Conservation (phyloP, 805 yeast genomes). For the Hyphopichia homilentoma region DNA sequence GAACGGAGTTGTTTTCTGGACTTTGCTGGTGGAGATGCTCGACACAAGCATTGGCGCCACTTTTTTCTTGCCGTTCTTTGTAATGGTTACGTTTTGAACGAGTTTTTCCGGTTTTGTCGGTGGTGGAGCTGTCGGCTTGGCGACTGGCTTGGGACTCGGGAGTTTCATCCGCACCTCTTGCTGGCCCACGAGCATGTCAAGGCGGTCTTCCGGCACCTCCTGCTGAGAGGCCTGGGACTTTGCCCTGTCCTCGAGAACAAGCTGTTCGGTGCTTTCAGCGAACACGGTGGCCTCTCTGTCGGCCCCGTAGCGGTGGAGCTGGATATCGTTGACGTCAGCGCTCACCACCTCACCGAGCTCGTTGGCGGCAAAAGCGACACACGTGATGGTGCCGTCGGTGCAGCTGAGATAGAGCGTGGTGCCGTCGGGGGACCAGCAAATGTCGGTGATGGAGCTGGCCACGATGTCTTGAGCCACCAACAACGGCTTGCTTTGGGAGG, state of each 20-base stretch:
- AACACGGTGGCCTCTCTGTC: constrained; percentile 79
- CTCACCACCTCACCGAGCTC: constrained; percentile 68
- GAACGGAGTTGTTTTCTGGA: constrained; percentile 9
- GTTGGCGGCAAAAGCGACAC: constrained; percentile 55
- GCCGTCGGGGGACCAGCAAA: constrained; percentile 88
- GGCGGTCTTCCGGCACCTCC: neutral
- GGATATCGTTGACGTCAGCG: constrained; percentile 59
- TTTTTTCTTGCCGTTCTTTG: constrained; percentile 74
- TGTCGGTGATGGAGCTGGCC: constrained; percentile 77
- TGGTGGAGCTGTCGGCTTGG: constrained; percentile 1
- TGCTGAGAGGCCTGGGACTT: constrained; percentile 14
- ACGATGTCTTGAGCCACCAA: constrained; percentile 75
- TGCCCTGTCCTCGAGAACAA: constrained; percentile 66
- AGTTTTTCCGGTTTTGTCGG: constrained; percentile 11
- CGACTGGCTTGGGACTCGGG: neutral
- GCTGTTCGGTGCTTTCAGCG: constrained; percentile 83
- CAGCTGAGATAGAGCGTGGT: constrained; percentile 69
- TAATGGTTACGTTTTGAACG: constrained; percentile 51
- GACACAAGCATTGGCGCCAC: constrained; percentile 70
- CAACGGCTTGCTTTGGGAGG: constrained; percentile 70
- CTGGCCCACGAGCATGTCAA: too few relatives aligned
- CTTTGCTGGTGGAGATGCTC: constrained; percentile 23
- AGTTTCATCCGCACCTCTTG: constrained; percentile 1
- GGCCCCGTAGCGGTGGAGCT: constrained; percentile 81
- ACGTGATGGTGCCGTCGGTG: constrained; percentile 77